Evolutionary conservation across 345 rosid species (phyloP), one percentile per base, ranked within the genome.

Genomic region (Lagerstroemia speciosa): DNA sequence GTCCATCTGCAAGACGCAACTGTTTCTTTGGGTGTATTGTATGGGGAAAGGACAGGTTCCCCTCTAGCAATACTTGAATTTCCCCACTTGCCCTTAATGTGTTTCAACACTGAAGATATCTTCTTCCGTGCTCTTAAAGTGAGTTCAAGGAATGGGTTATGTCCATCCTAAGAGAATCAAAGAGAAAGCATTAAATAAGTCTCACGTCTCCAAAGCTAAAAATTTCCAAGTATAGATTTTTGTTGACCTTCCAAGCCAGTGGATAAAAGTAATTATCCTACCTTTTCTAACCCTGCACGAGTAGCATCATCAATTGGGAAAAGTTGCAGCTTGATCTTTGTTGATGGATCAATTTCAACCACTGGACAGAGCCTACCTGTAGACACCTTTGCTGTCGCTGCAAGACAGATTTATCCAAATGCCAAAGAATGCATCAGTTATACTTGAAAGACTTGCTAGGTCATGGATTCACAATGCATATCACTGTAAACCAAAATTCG

Each of bases 71-170:
- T 79, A 77, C 32, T 65, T 0, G 69, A 64, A 71, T 69, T 55
- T 71, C 74, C 74, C 74, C 74, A 71, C 37, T 71, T 71, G 58
- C 63, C n/a, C 20, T 71, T 41, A 57, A 71, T 55, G 62, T 71
- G 74, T 24, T 71, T 71, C 74, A 71, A 36, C n/a, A 71, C 65
- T 8, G 69, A 71, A 24, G 69, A 29, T 33, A 71, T 71, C 69
- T 41, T 71, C 58, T 71, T 71, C 41, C 57, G 69, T 29, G 69
- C 53, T 71, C 58, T 65, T 33, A 71, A 52, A 72, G 88, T 86
- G 72, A 94, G 96, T 73, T 94, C 99, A 82, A 94, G 73, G 78
- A 86, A 89, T 40, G 99, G 99, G 81, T 94, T 78, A 75, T 84
- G 85, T 20, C 99, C 95, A 58, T 86, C 94, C 99, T 87, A 60